Base-by-base conservation (phyloP, 805 yeast genomes). In the Candida methanosorbosa region DNA sequence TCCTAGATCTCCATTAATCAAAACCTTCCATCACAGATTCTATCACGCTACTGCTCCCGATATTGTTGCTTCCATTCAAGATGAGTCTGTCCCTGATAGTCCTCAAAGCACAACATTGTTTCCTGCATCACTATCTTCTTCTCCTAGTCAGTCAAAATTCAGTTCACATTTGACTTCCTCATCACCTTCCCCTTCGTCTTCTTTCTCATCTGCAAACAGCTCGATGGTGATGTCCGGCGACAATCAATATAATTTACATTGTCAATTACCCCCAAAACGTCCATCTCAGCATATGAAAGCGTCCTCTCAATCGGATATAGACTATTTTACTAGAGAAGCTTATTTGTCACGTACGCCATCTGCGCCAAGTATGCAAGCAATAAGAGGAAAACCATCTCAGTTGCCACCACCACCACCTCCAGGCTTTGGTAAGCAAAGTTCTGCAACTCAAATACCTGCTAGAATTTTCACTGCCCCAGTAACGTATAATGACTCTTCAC, bases 1-100 rank as follows among this genome's bases (percentile, higher is more conserved):
- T 13, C 52, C 50, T 3, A 32, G 30, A 25, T 44, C 56, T 2
- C 52, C 56, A n/a, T 17, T 48, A 11, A 35, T 50, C 2, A 46
- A 48, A 22, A 34, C 38, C 1, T 49, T 48, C 30, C 47, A 48
- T 34, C 41, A 42, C 9, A 32, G 27, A n/a, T 38, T 41, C 31
- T 38, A 47, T 29, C 44, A 46, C 27, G 46, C 48, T 4, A 45
- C 49, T 0, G 49, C 49, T 7, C 48, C 49, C 9, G 30, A 35
- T 14, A 7, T 26, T 5, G 27, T 27, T n/a, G 35, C 13, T 11
- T 9, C 27, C 18, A 33, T n/a, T 19, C 30, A 20, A 12, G 26
- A 21, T 22, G 27, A 22, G 4, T 14, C 19, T 9, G 20, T 12
- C 19, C 14, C 30, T 18, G 17, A n/a, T 8, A 28, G 15, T 6